Percentiles rank a stretch among this genome's conserved stretches.
Conservation (phyloP, 106 monocot genomes). For the Narthecium ossifragum region DNA sequence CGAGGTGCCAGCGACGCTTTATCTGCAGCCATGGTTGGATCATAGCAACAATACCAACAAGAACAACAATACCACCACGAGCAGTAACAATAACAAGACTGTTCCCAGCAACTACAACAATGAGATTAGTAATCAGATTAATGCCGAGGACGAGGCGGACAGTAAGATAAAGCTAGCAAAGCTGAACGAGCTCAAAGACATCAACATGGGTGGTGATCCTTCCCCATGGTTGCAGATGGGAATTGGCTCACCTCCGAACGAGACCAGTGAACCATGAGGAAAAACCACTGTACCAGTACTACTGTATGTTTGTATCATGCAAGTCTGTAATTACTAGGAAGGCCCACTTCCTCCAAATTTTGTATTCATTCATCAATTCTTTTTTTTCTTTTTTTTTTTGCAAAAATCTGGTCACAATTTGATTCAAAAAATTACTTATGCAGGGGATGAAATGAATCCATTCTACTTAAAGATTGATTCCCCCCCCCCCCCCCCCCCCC, state of each 20-base stretch:
- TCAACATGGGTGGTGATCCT: conserved; percentile 22
- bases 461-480: no score
- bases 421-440: no score
- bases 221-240: conserved; percentile 75
- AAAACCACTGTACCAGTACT: no score
- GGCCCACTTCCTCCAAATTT: no score
- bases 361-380: no score
- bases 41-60: conserved; percentile 1
- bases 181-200: conserved; percentile 66
- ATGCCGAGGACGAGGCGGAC: conserved; percentile 39
- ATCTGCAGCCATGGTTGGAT: conserved; percentile 24
- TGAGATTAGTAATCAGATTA: not conserved
- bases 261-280: no score
- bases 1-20: conserved; percentile 25
- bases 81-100: not conserved
- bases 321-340: no score
- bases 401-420: no score
- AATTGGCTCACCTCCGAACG: conserved; percentile 28
- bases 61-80: conserved; percentile 10
- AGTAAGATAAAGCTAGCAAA: conserved; percentile 45
- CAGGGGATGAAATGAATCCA: no score
- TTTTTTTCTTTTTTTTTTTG: no score
- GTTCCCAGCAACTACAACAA: not conserved
- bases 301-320: no score
- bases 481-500: no score